Conservation (phyloP, 495 filamentous ascomycete species). For the Neurospora sp. region DNA sequence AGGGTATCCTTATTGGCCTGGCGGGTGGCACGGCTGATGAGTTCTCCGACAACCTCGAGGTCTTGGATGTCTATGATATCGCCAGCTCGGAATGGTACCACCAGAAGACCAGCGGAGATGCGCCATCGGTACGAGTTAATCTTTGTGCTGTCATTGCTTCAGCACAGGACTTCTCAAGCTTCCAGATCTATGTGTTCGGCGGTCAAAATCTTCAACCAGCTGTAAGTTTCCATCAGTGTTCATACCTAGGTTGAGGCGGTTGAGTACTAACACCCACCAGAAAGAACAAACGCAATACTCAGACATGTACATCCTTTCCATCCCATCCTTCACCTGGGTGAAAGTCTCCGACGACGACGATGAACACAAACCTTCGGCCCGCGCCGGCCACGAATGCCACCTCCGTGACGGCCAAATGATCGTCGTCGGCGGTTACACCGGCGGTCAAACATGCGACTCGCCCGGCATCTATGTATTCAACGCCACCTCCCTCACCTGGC, state of each 20-base stretch:
- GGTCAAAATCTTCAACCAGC: constrained; percentile 60
- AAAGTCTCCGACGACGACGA: constrained; percentile 42
- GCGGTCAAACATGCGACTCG: constrained; percentile 51
- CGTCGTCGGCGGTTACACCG: constrained; percentile 62
- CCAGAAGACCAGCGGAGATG: constrained; percentile 53
- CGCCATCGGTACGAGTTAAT: constrained; percentile 58
- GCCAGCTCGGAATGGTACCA: constrained; percentile 69
- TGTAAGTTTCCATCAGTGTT: constrained; percentile 11
- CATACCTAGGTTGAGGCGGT: not conserved
- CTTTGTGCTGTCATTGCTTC: constrained; percentile 62
- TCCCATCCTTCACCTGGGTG: constrained; percentile 67
- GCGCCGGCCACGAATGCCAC: constrained; percentile 60
- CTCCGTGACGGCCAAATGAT: constrained; percentile 63
- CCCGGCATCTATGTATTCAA: constrained; percentile 65
- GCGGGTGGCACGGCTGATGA: constrained; percentile 54
- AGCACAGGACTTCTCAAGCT: constrained; percentile 58
- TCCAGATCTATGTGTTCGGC: constrained; percentile 68
- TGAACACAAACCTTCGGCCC: constrained; percentile 42
- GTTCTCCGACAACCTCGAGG: constrained; percentile 56
- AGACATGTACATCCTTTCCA: constrained; percentile 70
- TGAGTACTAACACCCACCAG: constrained; percentile 3
- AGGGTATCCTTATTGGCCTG: constrained; percentile 60
- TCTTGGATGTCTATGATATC: constrained; percentile 69
- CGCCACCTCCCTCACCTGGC: constrained; percentile 50
- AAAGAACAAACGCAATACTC: constrained; percentile 49